Evolutionary conservation across 1,139 yeast genomes (phyloP).

Genomic region (Kluyveromyces marxianus): DNA sequence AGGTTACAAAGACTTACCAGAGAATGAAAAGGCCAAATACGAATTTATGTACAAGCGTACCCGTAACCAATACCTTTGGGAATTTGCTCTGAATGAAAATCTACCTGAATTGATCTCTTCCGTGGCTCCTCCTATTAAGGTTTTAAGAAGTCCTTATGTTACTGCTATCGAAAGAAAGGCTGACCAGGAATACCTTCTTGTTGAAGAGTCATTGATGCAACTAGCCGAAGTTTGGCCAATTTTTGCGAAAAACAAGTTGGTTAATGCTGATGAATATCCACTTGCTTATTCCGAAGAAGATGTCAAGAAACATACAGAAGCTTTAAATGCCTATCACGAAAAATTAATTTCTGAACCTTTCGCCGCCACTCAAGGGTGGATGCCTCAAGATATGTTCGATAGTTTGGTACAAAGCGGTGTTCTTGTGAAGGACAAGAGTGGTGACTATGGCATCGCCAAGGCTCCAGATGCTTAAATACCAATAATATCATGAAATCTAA

Average conservation of each 20-base stretch:
- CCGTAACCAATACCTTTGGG: conserved; percentile 88
- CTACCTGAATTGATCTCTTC: conserved; percentile 64
- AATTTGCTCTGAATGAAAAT: conserved; percentile 57
- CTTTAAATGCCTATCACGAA: conserved; percentile 60
- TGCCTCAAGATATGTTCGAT: conserved; percentile 87
- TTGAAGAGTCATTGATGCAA: conserved; percentile 64
- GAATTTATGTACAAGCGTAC: conserved; percentile 83
- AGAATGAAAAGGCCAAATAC: conserved; percentile 69
- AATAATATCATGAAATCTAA: no score
- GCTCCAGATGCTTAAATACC: background rate
- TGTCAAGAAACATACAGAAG: conserved; percentile 46
- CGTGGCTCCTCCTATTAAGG: conserved; percentile 68
- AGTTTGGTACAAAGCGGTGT: conserved; percentile 60
- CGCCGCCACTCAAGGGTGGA: conserved; percentile 90
- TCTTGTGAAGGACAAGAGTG: conserved; percentile 40
- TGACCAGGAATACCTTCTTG: conserved; percentile 55
- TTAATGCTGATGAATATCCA: conserved; percentile 45
- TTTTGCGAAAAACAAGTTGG: conserved; percentile 55
- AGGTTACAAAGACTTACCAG: conserved; percentile 57
- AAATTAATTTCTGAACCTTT: conserved; percentile 68
- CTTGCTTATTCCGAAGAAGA: conserved; percentile 49
- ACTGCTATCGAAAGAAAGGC: conserved; percentile 58
- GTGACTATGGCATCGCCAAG: conserved; percentile 33
- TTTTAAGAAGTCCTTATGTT: conserved; percentile 56
- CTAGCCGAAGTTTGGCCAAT: conserved; percentile 70